Evolutionary conservation across 352 stramenopile genomes (phyloP), one percentile per base, ranked within the genome.

Genomic region (Globisporangium uncinulatum): DNA sequence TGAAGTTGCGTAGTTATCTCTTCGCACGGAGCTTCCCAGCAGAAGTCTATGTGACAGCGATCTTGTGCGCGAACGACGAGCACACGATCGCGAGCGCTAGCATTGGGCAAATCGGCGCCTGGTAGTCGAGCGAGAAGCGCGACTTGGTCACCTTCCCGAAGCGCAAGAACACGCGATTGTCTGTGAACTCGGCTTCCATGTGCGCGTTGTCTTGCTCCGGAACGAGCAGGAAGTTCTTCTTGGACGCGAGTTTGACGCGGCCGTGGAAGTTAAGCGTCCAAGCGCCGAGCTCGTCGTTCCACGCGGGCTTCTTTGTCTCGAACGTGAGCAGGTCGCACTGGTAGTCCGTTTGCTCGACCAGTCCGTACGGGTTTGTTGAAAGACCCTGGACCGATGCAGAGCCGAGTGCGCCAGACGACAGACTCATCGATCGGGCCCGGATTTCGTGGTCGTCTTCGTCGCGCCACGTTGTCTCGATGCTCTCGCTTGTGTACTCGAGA

Each of bases 181-280:
- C 73, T 19, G 65, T 65, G 62, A 79, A 79, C 48, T 79, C 67
- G 8, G 70, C 62, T 48, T 86, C 76, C 43, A 79, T 80, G 31
- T 72, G 65, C 17, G 84, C 69, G 42, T 83, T 83, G 32, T 69
- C 79, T 13, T 85, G 68, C 32, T 77, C 73, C 0, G 68, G 63
- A 2, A 87, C 74, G 2, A 97, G 69, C 32, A 95, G 55, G 50
- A 97, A 96, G 57, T 97, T 96, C 63, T 97, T 97, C 54, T 97
- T 96, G n/a, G 83, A 94, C n/a, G 87, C 74, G 20, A 89, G 58
- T 57, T 95, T 95, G 4, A 95, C 88, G 34, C 88, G 83, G 6
- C 88, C 88, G 44, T 93, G 73, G 60, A 97, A 97, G 59, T 94
- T 94, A 53, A 97, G 69, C 42, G 86, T 96, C 88, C 88, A 97